Base-by-base conservation (phyloP, 148 eudicot genomes). In the Spergularia bocconei region DNA sequence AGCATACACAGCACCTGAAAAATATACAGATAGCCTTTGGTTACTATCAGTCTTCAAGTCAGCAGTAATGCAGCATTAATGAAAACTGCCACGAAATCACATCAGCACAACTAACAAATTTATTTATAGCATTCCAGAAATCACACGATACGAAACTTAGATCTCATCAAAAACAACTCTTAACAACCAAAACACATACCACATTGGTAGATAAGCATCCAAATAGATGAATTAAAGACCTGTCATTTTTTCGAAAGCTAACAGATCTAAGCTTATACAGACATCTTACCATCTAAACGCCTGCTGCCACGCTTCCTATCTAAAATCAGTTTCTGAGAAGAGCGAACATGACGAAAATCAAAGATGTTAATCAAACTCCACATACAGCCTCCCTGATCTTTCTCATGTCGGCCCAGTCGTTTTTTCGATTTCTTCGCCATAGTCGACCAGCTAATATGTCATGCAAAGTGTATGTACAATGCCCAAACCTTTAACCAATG, bases 311-410 rank as follows among this genome's bases (percentile, higher is more conserved):
- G 89, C 83, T 86, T 87, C 80, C 76, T 81, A 85, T 88, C 93
- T 63, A 87, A 36, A 79, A 96, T 86, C 86, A 89, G 61, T 72
- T 82, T 88, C 58, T 82, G 94, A 63, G 90, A 84, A 59, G 91
- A 57, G 57, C 88, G 88, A 78, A 89, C 89, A 69, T 89, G 87
- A 36, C 97, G 93, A 69, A 91, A 91, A 79, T 92, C 88, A 74
- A 96, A 92, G 50, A 91, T 85, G 78, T 83, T 88, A 72, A 91
- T 89, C 81, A 92, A 72, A 74, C 97, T 92, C 89, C 87, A 84
- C 79, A 95, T 89, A 78, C 99, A 96, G 10, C 99, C 99, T 66
- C 90, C 83, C 66, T 85, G 91, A 80, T 86, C 90, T 76, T 84
- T 90, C 66, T 85, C 91, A 67, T 75, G 76, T 44, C 84, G 80